These are phyloP conservation scores for Turritis glabra DNA, from an alignment of 345 rosid genomes.

Conservation along the genomic window DNA sequence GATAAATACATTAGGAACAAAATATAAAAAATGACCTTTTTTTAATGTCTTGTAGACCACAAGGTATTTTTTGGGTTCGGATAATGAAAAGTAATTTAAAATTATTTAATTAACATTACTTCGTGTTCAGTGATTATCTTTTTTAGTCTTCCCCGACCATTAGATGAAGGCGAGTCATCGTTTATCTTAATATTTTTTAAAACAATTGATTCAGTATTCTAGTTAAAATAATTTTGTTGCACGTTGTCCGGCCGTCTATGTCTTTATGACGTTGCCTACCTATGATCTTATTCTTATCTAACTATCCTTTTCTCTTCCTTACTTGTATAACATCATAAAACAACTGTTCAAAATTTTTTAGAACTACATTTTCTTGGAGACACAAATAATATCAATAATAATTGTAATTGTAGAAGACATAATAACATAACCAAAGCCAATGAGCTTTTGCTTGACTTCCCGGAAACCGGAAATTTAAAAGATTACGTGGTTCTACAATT, in stretches of 20 bases:
- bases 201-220: not conserved
- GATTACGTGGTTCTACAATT: not conserved
- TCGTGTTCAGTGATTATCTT: slow-evolving; percentile 9
- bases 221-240: slow-evolving; percentile 26
- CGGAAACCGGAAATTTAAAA: not conserved
- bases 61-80: not conserved
- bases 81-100: not conserved
- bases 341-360: slow-evolving; percentile 2
- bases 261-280: not conserved
- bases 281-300: slow-evolving; percentile 33
- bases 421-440: not conserved
- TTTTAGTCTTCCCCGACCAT: not conserved
- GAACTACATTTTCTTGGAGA: not conserved
- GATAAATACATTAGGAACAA: not conserved
- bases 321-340: not conserved
- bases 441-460: not conserved
- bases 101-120: not conserved
- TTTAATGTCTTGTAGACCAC: not conserved
- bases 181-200: not conserved
- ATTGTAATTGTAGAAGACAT: not conserved
- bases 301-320: slow-evolving; percentile 3
- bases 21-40: not conserved
- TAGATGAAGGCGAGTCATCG: slow-evolving; percentile 15
- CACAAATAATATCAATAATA: not conserved
- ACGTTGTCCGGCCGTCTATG: slow-evolving; percentile 38